These are phyloP conservation scores for Solanum chmielewskii DNA, from an alignment of 257 asterid genomes.

Conservation along the genomic window DNA sequence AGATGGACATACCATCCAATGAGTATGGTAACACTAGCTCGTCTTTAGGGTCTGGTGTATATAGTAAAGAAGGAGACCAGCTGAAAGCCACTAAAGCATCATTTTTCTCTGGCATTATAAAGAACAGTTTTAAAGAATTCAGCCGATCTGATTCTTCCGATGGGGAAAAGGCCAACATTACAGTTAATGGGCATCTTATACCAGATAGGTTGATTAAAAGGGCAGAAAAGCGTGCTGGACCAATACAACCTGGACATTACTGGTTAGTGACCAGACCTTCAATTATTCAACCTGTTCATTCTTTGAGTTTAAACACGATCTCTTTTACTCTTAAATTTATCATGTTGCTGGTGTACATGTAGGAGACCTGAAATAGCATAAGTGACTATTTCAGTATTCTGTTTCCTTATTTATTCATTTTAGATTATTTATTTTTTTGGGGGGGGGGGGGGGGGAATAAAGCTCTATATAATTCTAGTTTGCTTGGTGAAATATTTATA, in stretches of 20 bases:
- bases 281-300: not conserved
- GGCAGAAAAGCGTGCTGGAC: constrained; percentile 77
- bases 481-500: not conserved
- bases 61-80: constrained; percentile 32
- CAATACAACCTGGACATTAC: constrained; percentile 74
- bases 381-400: not conserved
- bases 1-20: constrained; percentile 66
- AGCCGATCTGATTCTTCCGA: constrained; percentile 16
- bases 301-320: not conserved
- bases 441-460: not conserved
- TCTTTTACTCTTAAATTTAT: not conserved
- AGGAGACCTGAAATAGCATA: not conserved
- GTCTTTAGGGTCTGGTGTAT: constrained; percentile 58
- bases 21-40: constrained; percentile 72
- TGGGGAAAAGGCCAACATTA: constrained; percentile 38
- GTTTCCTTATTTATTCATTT: not conserved
- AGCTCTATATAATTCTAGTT: not conserved
- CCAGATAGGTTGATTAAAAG: constrained; percentile 42
- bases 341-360: not conserved
- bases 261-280: constrained; percentile 38
- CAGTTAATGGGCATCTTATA: constrained; percentile 69
- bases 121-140: constrained; percentile 35
- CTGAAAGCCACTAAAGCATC: constrained; percentile 32
- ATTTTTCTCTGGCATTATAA: constrained; percentile 40
- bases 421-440: not conserved